These are phyloP conservation scores for Galerina sulciceps DNA, from an alignment of 768 basidiomycete species.

Conservation along the genomic window DNA sequence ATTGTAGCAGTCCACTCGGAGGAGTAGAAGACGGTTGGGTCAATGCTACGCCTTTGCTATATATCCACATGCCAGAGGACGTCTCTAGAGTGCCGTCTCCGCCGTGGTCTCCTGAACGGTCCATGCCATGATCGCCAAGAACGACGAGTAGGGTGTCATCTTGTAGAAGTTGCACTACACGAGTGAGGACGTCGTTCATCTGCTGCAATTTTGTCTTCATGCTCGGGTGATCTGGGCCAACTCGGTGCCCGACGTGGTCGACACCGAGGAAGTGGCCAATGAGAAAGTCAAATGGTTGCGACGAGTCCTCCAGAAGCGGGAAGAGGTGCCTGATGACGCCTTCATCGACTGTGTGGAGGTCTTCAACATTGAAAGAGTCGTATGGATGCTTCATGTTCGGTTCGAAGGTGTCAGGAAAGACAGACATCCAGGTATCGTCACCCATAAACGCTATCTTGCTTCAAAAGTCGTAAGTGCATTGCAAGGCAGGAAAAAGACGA, in stretches of 20 bases:
- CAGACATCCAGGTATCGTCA: slow-evolving; percentile 94
- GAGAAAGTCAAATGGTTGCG: slow-evolving; percentile 78
- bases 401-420: slow-evolving; percentile 81
- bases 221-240: slow-evolving; percentile 85
- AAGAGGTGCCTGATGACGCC: slow-evolving; percentile 87
- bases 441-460: slow-evolving; percentile 87
- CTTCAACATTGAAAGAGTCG: slow-evolving; percentile 98
- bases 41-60: slow-evolving; percentile 73
- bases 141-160: slow-evolving; percentile 91
- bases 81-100: slow-evolving; percentile 89
- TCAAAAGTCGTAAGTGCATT: slow-evolving; percentile 14
- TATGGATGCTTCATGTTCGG: slow-evolving; percentile 80
- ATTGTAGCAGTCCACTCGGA: slow-evolving; percentile 57
- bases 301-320: slow-evolving; percentile 64
- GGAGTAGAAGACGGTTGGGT: slow-evolving; percentile 36
- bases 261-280: slow-evolving; percentile 95
- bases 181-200: slow-evolving; percentile 80
- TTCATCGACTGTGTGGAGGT: slow-evolving; percentile 92
- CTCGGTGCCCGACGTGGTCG: slow-evolving; percentile 94
- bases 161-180: slow-evolving; percentile 76
- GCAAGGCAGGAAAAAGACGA: neutral
- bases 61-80: slow-evolving; percentile 88
- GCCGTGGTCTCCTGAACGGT: slow-evolving; percentile 91
- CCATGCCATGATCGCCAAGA: slow-evolving; percentile 98
- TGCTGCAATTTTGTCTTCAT: slow-evolving; percentile 88